Evolutionary conservation across 129 eudicot species (phyloP).

Genomic region (Glebionis coronaria): DNA sequence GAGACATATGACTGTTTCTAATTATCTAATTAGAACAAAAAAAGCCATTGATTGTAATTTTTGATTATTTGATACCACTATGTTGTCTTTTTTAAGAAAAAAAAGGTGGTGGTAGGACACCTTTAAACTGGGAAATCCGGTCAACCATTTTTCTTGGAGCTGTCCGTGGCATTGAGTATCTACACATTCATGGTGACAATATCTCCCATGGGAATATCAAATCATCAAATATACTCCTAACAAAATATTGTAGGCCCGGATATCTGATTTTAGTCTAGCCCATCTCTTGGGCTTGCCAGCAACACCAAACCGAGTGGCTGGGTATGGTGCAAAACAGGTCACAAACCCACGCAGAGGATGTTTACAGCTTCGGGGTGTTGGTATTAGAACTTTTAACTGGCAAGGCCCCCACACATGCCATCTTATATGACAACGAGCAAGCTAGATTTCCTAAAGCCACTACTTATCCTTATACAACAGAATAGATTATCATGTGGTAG

Average conservation of each 20-base stretch:
- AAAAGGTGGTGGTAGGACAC: conserved; percentile 82
- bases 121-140: conserved; percentile 30
- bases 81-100: too few species aligned
- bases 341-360: conserved; percentile 67
- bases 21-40: neutral
- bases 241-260: conserved; percentile 63
- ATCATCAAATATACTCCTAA: conserved; percentile 82
- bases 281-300: conserved; percentile 65
- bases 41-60: conserved; percentile 8
- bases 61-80: too few species aligned
- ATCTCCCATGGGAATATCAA: conserved; percentile 83
- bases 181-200: conserved; percentile 59
- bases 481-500: too few species aligned
- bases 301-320: conserved; percentile 69
- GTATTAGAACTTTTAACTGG: conserved; percentile 88
- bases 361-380: conserved; percentile 74
- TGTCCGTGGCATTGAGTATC: conserved; percentile 81
- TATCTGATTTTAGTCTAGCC: conserved; percentile 82
- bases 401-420: conserved; percentile 76
- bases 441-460: too few species aligned
- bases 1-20: too few species aligned
- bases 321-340: conserved; percentile 93
- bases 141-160: conserved; percentile 81
- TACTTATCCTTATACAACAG: too few species aligned
- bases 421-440: conserved; percentile 71